Evolutionary conservation across 75 land plant species (phyloP).

Genomic region (Selaginella tamariscina): DNA sequence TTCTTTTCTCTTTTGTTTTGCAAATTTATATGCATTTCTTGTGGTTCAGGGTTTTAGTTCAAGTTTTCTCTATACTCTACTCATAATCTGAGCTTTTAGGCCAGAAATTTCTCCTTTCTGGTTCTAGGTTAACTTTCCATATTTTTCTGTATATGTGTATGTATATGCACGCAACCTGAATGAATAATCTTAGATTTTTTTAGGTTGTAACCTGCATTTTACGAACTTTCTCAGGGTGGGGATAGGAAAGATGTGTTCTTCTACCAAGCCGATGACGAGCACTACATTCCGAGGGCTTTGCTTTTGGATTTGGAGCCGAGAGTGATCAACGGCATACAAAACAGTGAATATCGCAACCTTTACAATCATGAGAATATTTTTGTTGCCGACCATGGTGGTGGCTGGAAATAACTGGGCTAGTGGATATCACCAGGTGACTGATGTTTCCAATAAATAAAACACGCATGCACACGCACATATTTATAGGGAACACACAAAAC

Average conservation of each 20-base stretch:
- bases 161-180: not conserved
- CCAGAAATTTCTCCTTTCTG: not conserved
- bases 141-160: not conserved
- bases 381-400: slow-evolving; percentile 97
- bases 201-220: not conserved
- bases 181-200: not conserved
- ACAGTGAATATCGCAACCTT: slow-evolving; percentile 85
- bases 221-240: slow-evolving; percentile 60
- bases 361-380: slow-evolving; percentile 96
- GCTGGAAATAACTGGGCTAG: slow-evolving; percentile 99
- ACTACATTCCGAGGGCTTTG: slow-evolving; percentile 92
- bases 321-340: slow-evolving; percentile 92
- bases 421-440: slow-evolving; percentile 98
- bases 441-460: too few relatives aligned
- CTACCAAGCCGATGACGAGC: slow-evolving; percentile 99
- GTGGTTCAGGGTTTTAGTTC: not conserved
- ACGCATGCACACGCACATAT: too few relatives aligned
- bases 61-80: not conserved
- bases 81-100: not conserved
- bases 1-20: not conserved
- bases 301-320: slow-evolving; percentile 94
- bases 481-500: too few relatives aligned
- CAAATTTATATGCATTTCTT: not conserved
- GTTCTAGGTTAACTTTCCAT: not conserved
- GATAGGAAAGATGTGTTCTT: slow-evolving; percentile 98